Percentiles rank a stretch among this genome's conserved stretches.
These are phyloP conservation scores for Candida labiduridarum DNA, from an alignment of 1,139 yeast genomes.

Conservation along the genomic window DNA sequence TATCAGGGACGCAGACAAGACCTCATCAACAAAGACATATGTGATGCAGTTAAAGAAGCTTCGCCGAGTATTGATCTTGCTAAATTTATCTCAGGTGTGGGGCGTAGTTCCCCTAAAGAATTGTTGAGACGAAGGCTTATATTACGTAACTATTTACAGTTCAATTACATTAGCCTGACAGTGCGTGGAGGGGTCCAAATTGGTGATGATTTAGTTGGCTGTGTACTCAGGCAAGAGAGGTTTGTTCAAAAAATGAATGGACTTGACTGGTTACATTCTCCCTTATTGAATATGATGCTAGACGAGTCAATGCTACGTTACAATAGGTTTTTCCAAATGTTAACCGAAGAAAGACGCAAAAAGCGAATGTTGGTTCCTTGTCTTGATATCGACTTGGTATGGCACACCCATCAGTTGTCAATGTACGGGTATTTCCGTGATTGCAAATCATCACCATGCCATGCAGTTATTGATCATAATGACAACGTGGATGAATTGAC, in stretches of 20 bases:
- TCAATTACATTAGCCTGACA: slow-evolving; percentile 25
- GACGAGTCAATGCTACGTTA: slow-evolving; percentile 27
- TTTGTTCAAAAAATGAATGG: slow-evolving; percentile 32
- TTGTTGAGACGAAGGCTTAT: slow-evolving; percentile 6
- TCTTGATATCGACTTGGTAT: slow-evolving; percentile 40
- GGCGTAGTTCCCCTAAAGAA: not conserved
- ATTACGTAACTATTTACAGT: slow-evolving; percentile 18
- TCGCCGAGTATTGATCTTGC: not conserved
- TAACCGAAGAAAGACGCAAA: slow-evolving; percentile 12
- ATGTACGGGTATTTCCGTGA: slow-evolving; percentile 26
- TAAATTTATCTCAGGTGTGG: not conserved
- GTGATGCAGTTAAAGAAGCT: not conserved
- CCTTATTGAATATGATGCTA: slow-evolving; percentile 20
- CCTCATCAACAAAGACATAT: not conserved
- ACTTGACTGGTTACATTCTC: slow-evolving; percentile 30
- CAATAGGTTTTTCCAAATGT: slow-evolving; percentile 25
- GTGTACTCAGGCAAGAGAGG: slow-evolving; percentile 31
- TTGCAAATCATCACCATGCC: slow-evolving; percentile 17
- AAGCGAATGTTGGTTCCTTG: slow-evolving; percentile 33
- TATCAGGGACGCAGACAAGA: slow-evolving; percentile 1
- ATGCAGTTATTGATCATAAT: slow-evolving; percentile 18
- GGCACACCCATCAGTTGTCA: slow-evolving; percentile 44
- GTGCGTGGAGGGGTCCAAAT: slow-evolving; percentile 7
- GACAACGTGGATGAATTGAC: slow-evolving; percentile 17
- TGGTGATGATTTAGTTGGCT: slow-evolving; percentile 32